Base-by-base conservation (phyloP, 2,329 filamentous ascomycete genomes). In the Graphilbum fragrans region DNA sequence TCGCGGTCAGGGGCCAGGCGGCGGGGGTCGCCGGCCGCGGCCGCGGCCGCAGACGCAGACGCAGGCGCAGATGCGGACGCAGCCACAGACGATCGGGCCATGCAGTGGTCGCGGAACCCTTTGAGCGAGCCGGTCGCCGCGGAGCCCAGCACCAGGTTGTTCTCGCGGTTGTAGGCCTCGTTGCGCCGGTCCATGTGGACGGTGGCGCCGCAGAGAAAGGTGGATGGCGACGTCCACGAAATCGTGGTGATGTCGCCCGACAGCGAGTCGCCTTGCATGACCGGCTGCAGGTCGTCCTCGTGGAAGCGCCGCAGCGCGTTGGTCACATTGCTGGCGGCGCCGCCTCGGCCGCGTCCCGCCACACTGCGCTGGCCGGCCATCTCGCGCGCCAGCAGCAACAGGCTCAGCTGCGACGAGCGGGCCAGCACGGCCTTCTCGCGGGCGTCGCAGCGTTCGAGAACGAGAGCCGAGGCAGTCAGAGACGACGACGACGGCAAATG, bases 101-200 rank as follows among this genome's bases (percentile, higher is more conserved):
- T 70, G 1, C 72, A 65, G 49, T 81, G 77, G 34, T 79, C 67
- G 0, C 72, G 58, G 49, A 70, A 71, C 0, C 73, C 69, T 6
- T 55, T 63, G 2, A 80, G 53, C 0, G 60, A 65, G 1, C 67
- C 63, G 1, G 53, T 50, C 1, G 45, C 49, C 1, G 64, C 59
- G 0, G 72, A 77, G 7, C 72, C 76, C 1, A 80, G 55, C 1
- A 75, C 58, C 10, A 81, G 55, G 49, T 81, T 81, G 1, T 77
- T 76, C 0, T 72, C 68, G 48, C 74, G 78, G 49, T 81, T 81
- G 51, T 81, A 80, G 46, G 80, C 75, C 50, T 79, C 74, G 43
- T 80, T 80, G 34, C 76, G 71, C 0, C 63, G 58, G 49, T 80
- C 77, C 1, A 74, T 79, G 55, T 80, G 76, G 1, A 71, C 70